Percentiles rank a stretch among this genome's conserved stretches.
Conservation (phyloP, 352 stramenopile genomes). For the Phytophthora boehmeriae region DNA sequence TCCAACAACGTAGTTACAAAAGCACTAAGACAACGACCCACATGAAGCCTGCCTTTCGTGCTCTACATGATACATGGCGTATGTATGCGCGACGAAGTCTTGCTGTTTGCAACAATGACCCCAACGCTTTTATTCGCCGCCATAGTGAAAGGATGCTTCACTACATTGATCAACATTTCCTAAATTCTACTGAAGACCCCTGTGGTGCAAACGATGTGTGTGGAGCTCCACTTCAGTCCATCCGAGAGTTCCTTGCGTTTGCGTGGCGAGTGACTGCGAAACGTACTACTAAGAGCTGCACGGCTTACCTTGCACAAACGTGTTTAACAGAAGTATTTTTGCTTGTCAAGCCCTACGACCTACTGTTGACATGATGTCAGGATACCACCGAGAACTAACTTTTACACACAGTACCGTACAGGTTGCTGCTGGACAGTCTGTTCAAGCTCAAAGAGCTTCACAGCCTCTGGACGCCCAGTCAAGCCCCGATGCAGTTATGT, state of each 20-base stretch:
- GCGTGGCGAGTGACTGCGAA: conserved; percentile 48
- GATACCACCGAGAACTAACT: conserved; percentile 13
- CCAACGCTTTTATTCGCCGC: conserved; percentile 53
- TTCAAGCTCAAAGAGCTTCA: conserved; percentile 1
- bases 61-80: conserved; percentile 41
- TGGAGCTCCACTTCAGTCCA: conserved; percentile 22
- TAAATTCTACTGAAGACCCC: neutral
- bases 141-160: conserved; percentile 27
- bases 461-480: neutral
- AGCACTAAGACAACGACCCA: neutral
- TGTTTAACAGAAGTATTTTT: conserved; percentile 56
- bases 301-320: conserved; percentile 4
- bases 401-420: neutral
- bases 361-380: conserved; percentile 19
- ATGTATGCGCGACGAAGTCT: conserved; percentile 39
- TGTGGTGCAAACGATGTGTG: neutral
- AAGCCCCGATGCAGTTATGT: conserved; percentile 1
- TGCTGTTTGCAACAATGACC: conserved; percentile 55
- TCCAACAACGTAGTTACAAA: conserved; percentile 1
- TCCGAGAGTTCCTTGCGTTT: conserved; percentile 51
- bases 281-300: conserved; percentile 11
- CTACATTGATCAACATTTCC: conserved; percentile 28
- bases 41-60: conserved; percentile 7
- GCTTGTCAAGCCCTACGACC: conserved; percentile 41
- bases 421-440: neutral